Conservation (phyloP, 1,284 basidiomycete genomes). For the Porphyrellus sp. region DNA sequence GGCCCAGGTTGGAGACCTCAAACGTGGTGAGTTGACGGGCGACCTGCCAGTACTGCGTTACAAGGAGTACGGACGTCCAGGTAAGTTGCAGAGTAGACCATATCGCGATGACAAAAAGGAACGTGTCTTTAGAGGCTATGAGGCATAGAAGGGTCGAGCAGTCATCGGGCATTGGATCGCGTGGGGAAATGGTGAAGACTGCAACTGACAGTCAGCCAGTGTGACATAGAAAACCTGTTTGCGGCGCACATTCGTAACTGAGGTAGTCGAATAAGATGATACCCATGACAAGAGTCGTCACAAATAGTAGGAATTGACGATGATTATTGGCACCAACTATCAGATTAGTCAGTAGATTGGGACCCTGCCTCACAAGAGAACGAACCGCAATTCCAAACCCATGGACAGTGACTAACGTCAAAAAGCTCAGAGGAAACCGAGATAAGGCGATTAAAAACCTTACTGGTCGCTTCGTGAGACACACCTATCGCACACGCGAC, state of each 20-base stretch:
- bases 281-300: slow-evolving; percentile 79
- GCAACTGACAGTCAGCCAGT: slow-evolving; percentile 2
- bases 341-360: slow-evolving; percentile 3
- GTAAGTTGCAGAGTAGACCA: slow-evolving; percentile 92
- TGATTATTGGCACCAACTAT: slow-evolving; percentile 93
- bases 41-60: slow-evolving; percentile 89
- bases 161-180: slow-evolving; percentile 51
- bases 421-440: slow-evolving; percentile 5
- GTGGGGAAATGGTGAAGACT: slow-evolving; percentile 53
- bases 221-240: slow-evolving; percentile 1
- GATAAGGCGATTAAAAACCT: slow-evolving; percentile 33
- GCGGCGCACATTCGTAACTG: slow-evolving; percentile 69
- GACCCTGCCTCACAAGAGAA: slow-evolving; percentile 12
- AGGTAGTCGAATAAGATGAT: slow-evolving; percentile 82
- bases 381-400: slow-evolving; percentile 98
- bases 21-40: slow-evolving; percentile 94
- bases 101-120: slow-evolving; percentile 74
- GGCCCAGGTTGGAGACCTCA: slow-evolving; percentile 91
- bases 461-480: slow-evolving; percentile 90
- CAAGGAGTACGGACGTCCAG: slow-evolving; percentile 89
- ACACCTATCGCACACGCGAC: slow-evolving; percentile 88
- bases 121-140: slow-evolving; percentile 71
- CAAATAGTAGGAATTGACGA: slow-evolving; percentile 90
- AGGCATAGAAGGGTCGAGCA: slow-evolving; percentile 70
- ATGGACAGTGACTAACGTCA: slow-evolving; percentile 83